Base-by-base conservation (phyloP, 768 basidiomycete genomes). In the Strobilomyces echinocephalus region DNA sequence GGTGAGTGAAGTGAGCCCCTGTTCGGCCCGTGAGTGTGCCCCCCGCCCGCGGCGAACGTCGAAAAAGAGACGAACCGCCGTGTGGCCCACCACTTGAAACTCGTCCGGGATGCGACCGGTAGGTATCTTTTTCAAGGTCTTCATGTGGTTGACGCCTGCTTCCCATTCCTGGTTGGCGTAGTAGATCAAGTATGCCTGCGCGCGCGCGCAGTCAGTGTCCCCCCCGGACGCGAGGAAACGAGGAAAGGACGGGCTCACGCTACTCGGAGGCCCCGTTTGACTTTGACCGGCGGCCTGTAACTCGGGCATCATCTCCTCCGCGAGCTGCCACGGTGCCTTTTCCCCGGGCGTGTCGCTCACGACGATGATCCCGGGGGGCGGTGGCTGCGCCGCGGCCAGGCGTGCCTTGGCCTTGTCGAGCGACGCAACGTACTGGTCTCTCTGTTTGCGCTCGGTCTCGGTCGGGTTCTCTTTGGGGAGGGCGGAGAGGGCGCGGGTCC, bases 261-360 rank as follows among this genome's bases (percentile, higher is more conserved):
- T 53, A 15, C 53, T 54, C 9, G 33, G 1, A 10, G 8, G 21
- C 35, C 0, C 3, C 7, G 34, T 26, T 4, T 1, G 16, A 1
- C 47, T 26, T 4, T 1, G 16, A 1, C 47, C 47, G 4, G 20
- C 34, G 3, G 47, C 42, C 0, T 36, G 5, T 34, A 44, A 7
- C 42, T 26, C 42, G 16, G 50, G 54, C 3, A 52, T 30, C 50
- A 55, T 46, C 44, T 51, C 44, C 50, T 34, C 50, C 18, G 39
- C 50, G n/a, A 12, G 14, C n/a, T 35, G 9, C 54, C 45, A 55
- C 26, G 38, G 43, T 9, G 3, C 7, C 33, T 41, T 46, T 5
- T 46, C 49, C 14, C 7, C 11, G 7, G 0, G 1, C 16, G 5
- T 2, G 26, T 31, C 20, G 4, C 5, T 24, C 20, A 6, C 30